Conservation (phyloP, 1,139 yeast species). For the Blastobotrys indianensis region DNA sequence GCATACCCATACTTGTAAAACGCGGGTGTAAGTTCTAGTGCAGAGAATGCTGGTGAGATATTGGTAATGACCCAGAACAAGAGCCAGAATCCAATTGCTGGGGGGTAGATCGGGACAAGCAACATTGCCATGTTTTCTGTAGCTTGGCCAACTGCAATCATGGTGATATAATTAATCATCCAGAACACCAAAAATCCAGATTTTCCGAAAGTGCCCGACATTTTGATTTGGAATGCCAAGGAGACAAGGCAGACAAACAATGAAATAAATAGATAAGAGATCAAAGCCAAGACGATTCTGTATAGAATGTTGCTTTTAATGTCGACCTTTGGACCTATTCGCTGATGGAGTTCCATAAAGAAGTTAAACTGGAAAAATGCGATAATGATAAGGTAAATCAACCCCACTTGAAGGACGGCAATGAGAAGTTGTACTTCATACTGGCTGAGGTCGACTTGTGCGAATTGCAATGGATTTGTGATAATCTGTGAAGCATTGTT, state of each 20-base stretch:
- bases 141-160: slow-evolving; percentile 59
- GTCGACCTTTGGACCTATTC: slow-evolving; percentile 42
- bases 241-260: slow-evolving; percentile 53
- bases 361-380: slow-evolving; percentile 58
- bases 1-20: slow-evolving; percentile 62
- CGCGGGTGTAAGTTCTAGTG: slow-evolving; percentile 46
- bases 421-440: slow-evolving; percentile 10
- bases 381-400: slow-evolving; percentile 65
- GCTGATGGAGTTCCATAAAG: slow-evolving; percentile 49
- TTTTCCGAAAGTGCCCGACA: slow-evolving; percentile 48
- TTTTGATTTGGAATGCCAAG: slow-evolving; percentile 54
- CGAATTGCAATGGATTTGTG: slow-evolving; percentile 13
- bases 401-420: slow-evolving; percentile 42
- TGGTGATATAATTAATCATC: slow-evolving; percentile 53
- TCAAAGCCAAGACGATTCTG: slow-evolving; percentile 44
- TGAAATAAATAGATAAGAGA: slow-evolving; percentile 48
- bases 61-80: slow-evolving; percentile 55
- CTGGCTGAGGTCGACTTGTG: slow-evolving; percentile 12
- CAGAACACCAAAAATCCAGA: slow-evolving; percentile 62
- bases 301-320: slow-evolving; percentile 44
- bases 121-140: slow-evolving; percentile 53
- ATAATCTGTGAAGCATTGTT: slow-evolving; percentile 13
- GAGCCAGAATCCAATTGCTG: slow-evolving; percentile 58
- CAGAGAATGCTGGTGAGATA: slow-evolving; percentile 56
- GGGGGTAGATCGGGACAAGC: slow-evolving; percentile 42